Percentiles rank a stretch among this genome's conserved stretches.
Conservation (phyloP, 805 yeast species). For the Maudiozyma pseudohumilis region DNA sequence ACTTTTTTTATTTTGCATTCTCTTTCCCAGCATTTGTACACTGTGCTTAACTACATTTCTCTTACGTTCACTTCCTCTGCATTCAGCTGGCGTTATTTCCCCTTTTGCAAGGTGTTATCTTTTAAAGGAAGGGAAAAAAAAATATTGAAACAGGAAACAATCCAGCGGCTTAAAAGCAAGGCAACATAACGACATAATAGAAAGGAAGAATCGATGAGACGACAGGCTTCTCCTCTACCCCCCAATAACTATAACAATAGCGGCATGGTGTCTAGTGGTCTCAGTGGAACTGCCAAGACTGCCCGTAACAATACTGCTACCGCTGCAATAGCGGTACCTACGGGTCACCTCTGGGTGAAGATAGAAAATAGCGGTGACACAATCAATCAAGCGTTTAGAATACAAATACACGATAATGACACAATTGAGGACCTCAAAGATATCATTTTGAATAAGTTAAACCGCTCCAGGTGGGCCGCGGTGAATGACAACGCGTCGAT, state of each 20-base stretch:
- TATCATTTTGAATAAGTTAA: conserved; percentile 46
- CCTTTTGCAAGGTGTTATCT: no score
- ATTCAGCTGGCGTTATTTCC: no score
- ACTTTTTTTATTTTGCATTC: no score
- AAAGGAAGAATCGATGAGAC: neutral
- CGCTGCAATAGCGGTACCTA: neutral
- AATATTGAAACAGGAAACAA: no score
- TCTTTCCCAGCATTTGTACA: no score
- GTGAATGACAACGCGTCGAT: conserved; percentile 48
- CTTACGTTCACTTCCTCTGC: no score
- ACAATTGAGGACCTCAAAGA: conserved; percentile 76
- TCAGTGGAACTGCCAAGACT: neutral
- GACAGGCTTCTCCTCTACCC: no score
- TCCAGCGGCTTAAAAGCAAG: no score
- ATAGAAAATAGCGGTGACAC: conserved; percentile 8
- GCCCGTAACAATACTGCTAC: neutral
- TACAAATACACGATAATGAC: conserved; percentile 50
- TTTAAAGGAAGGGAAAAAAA: no score
- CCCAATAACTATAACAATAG: no score
- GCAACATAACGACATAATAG: neutral
- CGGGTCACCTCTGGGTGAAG: conserved; percentile 20
- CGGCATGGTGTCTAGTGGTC: no score
- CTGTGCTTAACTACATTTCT: no score
- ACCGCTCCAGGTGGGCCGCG: conserved; percentile 50
- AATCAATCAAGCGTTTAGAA: conserved; percentile 48